These are phyloP conservation scores for Apiospora kogelbergensis DNA, from an alignment of 2,329 filamentous ascomycete species.

Conservation along the genomic window DNA sequence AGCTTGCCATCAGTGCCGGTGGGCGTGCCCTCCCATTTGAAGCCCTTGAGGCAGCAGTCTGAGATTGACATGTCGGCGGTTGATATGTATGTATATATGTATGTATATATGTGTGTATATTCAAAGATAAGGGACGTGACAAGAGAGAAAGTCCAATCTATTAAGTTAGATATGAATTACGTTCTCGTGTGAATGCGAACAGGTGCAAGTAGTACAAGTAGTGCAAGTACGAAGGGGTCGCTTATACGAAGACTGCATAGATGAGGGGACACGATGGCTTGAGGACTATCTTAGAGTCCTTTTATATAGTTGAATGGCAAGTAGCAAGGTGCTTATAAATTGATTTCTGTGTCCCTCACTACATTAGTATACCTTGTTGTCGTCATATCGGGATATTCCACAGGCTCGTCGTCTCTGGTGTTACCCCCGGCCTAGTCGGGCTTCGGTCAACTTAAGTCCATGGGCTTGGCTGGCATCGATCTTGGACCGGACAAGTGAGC, in stretches of 20 bases:
- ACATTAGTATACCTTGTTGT: background rate
- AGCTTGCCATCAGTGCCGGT: constrained; percentile 36
- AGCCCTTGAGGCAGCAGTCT: constrained; percentile 37
- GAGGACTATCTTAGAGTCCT: background rate
- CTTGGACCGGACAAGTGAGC: background rate
- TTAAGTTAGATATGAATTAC: too few species aligned
- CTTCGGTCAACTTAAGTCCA: background rate
- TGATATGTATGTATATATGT: too few species aligned
- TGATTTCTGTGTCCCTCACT: too few species aligned
- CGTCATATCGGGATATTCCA: background rate
- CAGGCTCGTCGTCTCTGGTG: background rate
- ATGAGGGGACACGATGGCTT: background rate
- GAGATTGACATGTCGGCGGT: constrained; percentile 18
- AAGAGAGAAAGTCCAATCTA: too few species aligned
- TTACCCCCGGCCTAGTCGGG: background rate
- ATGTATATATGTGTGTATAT: too few species aligned
- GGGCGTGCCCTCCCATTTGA: constrained; percentile 42
- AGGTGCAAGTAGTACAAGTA: background rate
- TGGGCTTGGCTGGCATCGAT: background rate
- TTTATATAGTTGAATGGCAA: background rate
- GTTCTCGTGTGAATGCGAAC: too few species aligned
- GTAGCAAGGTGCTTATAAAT: background rate
- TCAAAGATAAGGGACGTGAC: background rate
- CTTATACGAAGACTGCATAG: background rate
- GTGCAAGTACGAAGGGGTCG: background rate